Evolutionary conservation across 1,284 basidiomycete species (phyloP), one percentile per base, ranked within the genome.

Genomic region (Irpex sp.): DNA sequence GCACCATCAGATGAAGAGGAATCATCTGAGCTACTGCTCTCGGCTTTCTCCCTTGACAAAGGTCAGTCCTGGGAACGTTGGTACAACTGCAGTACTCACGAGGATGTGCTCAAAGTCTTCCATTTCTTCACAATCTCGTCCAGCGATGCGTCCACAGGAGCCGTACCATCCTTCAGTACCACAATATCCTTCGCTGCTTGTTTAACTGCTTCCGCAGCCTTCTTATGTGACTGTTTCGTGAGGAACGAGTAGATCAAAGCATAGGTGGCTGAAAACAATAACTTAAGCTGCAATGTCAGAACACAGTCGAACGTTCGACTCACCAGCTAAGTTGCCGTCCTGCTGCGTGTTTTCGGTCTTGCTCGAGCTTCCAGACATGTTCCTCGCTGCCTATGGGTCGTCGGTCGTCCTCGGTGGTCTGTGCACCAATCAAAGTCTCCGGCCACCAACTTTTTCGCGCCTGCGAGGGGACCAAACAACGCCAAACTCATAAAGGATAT

Each of bases 191-290:
- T 84, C 16, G 81, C 87, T 21, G 87, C 87, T 67, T 86, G 72
- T 62, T 69, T 73, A 12, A 76, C 61, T 0, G 86, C 85, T 58
- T 81, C 76, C 14, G 88, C 86, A 19, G 83, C 86, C 68, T 89
- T 90, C 28, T 70, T 68, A 69, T 91, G 87, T 0, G 80, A 78
- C 56, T 80, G 83, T 66, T 82, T 81, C 61, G 72, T 77, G 45
- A 93, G 77, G 73, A 93, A 93, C n/a, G 82, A 76, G 68, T 91
- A 82, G 61, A 92, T 83, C 61, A 90, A 74, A 65, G 82, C 80
- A 77, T 91, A 92, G 10, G 87, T 88, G 36, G 79, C 90, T 45
- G 39, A 4, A 45, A 14, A 45, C 39, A 45, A 45, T 45, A 14
- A n/a, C 39, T 45, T 45, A 45, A n/a, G 8, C 39, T n/a, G 39